Conservation (phyloP, 345 rosid species). For the Citrus australasica region DNA sequence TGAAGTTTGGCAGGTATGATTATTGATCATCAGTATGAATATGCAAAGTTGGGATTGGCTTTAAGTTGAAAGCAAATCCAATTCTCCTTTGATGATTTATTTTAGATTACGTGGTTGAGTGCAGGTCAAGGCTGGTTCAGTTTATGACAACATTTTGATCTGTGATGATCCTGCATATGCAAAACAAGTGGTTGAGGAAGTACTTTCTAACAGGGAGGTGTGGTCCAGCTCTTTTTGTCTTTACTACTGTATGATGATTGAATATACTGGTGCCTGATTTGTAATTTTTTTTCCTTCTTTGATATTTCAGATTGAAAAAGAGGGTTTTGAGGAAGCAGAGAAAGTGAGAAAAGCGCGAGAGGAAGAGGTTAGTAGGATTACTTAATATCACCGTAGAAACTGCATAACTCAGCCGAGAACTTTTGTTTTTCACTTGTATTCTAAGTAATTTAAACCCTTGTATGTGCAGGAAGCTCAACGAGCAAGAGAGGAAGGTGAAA, state of each 20-base stretch:
- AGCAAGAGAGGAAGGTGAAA: slow-evolving; percentile 52
- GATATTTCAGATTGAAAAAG: slow-evolving; percentile 42
- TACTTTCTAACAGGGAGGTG: slow-evolving; percentile 44
- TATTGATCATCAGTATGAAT: background rate
- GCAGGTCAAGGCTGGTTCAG: slow-evolving; percentile 52
- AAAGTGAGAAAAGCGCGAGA: slow-evolving; percentile 37
- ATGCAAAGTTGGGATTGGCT: background rate
- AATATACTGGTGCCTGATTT: background rate
- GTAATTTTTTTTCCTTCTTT: background rate
- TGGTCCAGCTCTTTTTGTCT: background rate
- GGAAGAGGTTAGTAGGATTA: slow-evolving; percentile 34
- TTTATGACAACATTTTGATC: slow-evolving; percentile 39
- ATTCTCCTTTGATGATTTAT: background rate
- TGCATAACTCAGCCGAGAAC: background rate
- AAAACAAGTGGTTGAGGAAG: slow-evolving; percentile 36
- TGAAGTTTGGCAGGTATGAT: slow-evolving; percentile 52
- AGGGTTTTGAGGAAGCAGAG: slow-evolving; percentile 43
- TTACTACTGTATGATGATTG: background rate
- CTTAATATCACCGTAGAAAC: background rate
- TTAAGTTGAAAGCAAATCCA: background rate
- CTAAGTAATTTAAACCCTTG: slow-evolving; percentile 1
- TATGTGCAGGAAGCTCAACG: slow-evolving; percentile 43
- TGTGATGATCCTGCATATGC: slow-evolving; percentile 51
- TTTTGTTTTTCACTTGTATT: background rate
- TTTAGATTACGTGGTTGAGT: background rate